These are phyloP conservation scores for Climacium dendroides DNA, from an alignment of 225 moss, liverwort and hornwort species.

Conservation along the genomic window DNA sequence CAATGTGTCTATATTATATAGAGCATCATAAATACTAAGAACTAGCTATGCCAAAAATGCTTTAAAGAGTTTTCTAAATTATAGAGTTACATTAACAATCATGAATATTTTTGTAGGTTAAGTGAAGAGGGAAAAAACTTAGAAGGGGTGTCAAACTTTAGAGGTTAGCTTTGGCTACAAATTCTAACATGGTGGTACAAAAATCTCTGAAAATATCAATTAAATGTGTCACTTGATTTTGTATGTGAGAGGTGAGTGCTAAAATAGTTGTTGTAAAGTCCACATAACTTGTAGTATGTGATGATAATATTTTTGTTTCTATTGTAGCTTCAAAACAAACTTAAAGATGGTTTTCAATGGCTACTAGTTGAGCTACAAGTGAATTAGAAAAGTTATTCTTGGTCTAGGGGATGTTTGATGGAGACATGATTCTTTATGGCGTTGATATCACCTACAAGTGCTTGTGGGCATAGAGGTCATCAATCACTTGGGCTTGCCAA, in stretches of 20 bases:
- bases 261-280: not conserved
- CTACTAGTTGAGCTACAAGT: not conserved
- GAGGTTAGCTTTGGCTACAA: not conserved
- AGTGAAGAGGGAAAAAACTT: not conserved
- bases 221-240: not conserved
- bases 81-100: not conserved
- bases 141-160: not conserved
- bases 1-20: not conserved
- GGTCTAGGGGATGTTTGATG: not conserved
- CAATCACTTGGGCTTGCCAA: not conserved
- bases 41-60: fast-evolving
- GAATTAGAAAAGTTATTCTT: not conserved
- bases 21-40: not conserved
- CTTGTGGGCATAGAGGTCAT: fast-evolving
- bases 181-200: not conserved
- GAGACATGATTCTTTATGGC: not conserved
- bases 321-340: not conserved
- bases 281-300: not conserved
- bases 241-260: too few species aligned
- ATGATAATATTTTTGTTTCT: not conserved
- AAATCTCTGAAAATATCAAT: not conserved
- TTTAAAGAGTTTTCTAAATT: not conserved
- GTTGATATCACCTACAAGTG: not conserved
- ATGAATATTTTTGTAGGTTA: not conserved
- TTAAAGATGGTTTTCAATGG: fast-evolving